Conservation (phyloP, 2,329 filamentous ascomycete species). For the Alternaria ventricosa region DNA sequence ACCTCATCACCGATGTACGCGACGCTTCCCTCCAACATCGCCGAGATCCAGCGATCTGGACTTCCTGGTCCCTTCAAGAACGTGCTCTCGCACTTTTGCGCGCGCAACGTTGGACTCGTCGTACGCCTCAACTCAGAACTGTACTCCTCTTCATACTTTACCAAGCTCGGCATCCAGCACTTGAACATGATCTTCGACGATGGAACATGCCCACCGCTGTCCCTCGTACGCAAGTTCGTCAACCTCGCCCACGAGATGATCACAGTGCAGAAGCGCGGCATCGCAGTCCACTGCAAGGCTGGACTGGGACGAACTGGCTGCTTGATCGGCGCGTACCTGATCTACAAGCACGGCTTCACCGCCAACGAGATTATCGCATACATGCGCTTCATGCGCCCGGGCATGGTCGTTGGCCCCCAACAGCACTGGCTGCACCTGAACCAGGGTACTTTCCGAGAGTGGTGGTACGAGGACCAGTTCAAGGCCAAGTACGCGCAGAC, state of each 20-base stretch:
- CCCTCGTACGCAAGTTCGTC: conserved; percentile 93
- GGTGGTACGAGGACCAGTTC: conserved; percentile 83
- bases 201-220: conserved; percentile 89
- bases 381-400: conserved; percentile 98
- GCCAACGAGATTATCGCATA: conserved; percentile 97
- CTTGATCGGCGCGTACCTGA: conserved; percentile 94
- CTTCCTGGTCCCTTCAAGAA: conserved; percentile 94
- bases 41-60: conserved; percentile 72
- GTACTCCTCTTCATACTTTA: conserved; percentile 97
- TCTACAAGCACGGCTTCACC: conserved; percentile 96
- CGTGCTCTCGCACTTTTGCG: conserved; percentile 85
- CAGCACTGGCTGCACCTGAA: conserved; percentile 99
- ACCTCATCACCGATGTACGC: conserved; percentile 75
- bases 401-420: conserved; percentile 98
- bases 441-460: conserved; percentile 96
- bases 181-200: conserved; percentile 99
- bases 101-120: conserved; percentile 88
- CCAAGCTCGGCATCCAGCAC: conserved; percentile 91
- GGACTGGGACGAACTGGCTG: conserved; percentile 94
- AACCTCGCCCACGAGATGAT: conserved; percentile 95
- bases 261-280: conserved; percentile 85
- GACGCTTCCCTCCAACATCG: conserved; percentile 76
- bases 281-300: conserved; percentile 98
- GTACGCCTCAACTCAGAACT: conserved; percentile 94
- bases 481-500: conserved; percentile 79